Conservation (phyloP, 148 eudicot genomes). For the Chenopodium formosanum region DNA sequence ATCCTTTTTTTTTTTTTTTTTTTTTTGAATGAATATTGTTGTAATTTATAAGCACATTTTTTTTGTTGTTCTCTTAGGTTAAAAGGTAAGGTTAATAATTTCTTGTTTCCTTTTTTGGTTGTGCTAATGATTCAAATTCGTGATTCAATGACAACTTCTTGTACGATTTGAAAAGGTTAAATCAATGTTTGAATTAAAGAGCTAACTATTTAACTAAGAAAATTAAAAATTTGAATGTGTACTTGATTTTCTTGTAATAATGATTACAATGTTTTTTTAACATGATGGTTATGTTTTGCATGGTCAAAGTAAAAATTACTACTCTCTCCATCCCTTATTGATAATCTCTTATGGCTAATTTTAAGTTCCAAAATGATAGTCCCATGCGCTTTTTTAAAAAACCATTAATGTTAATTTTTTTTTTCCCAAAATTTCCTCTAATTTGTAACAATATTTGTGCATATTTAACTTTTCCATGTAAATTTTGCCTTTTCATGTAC, state of each 20-base stretch:
- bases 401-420: too few relatives aligned
- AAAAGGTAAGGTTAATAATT: background rate
- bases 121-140: constrained; percentile 14
- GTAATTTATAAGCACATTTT: background rate
- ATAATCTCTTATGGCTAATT: too few relatives aligned
- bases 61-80: background rate
- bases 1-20: background rate
- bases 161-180: background rate
- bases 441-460: too few relatives aligned
- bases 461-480: too few relatives aligned
- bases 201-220: too few relatives aligned
- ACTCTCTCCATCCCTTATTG: too few relatives aligned
- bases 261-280: background rate
- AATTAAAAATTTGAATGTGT: background rate
- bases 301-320: background rate
- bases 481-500: too few relatives aligned
- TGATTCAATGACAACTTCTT: background rate
- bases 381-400: too few relatives aligned
- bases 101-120: background rate
- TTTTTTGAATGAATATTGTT: too few relatives aligned
- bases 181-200: background rate
- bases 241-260: background rate
- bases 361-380: too few relatives aligned
- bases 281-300: background rate
- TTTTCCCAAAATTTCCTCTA: too few relatives aligned